Evolutionary conservation across 768 basidiomycete genomes (phyloP).

Genomic region (Chalciporus piperatus): DNA sequence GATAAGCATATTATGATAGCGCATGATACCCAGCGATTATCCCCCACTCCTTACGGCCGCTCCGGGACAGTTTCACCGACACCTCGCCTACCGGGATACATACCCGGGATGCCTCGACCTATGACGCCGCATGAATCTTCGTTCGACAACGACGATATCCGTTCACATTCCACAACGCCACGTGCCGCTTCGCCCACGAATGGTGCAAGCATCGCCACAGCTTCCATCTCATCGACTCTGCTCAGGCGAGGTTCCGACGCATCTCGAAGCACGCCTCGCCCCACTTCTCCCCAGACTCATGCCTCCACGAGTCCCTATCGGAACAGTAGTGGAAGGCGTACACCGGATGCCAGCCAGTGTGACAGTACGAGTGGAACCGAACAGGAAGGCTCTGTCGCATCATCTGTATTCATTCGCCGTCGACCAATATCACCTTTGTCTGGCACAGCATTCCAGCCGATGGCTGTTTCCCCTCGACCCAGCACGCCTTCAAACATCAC

Average conservation of each 20-base stretch:
- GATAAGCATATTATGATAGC: constrained; percentile 52
- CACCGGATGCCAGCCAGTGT: constrained; percentile 51
- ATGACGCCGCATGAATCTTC: constrained; percentile 80
- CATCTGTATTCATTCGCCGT: constrained; percentile 54
- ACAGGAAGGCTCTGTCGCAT: constrained; percentile 45
- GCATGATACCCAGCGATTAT: constrained; percentile 50
- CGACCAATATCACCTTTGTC: constrained; percentile 75
- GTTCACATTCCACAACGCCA: constrained; percentile 69
- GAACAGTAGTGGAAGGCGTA: constrained; percentile 61
- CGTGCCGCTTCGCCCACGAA: constrained; percentile 67
- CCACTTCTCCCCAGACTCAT: constrained; percentile 44
- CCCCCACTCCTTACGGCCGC: constrained; percentile 55
- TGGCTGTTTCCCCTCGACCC: constrained; percentile 50
- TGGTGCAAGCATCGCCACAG: constrained; percentile 33
- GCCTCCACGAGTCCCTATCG: constrained; percentile 47
- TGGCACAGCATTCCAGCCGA: constrained; percentile 55
- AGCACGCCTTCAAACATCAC: constrained; percentile 72
- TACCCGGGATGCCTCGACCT: constrained; percentile 87
- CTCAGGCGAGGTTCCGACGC: constrained; percentile 56
- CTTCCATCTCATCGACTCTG: constrained; percentile 37
- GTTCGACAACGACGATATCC: constrained; percentile 68
- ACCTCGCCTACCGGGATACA: constrained; percentile 72
- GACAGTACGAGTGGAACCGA: constrained; percentile 35
- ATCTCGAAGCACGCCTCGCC: constrained; percentile 47
- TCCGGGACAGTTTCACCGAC: constrained; percentile 50